These are phyloP conservation scores for Moesziomyces sp. DNA, from an alignment of 1,284 basidiomycete species.

Conservation along the genomic window DNA sequence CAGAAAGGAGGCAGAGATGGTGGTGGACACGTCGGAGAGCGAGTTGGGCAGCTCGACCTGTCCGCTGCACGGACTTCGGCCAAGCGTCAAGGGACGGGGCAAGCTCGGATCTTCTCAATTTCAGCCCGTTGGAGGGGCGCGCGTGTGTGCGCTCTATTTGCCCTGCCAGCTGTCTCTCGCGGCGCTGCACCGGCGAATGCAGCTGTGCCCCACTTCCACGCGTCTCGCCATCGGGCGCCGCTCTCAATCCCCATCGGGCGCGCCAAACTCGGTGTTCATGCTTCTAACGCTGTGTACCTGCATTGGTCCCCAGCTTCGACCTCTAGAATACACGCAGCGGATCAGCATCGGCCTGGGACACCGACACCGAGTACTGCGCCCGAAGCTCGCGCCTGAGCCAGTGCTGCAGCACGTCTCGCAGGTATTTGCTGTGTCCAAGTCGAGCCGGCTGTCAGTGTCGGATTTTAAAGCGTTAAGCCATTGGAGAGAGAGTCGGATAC, in stretches of 20 bases:
- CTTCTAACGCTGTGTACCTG: too few relatives aligned
- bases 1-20: background rate
- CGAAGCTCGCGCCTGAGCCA: slow-evolving; percentile 32
- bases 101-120: background rate
- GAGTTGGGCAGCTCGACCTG: too few relatives aligned
- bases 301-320: background rate
- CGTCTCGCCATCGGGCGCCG: slow-evolving; percentile 11
- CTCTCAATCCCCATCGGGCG: background rate
- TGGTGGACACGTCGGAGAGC: background rate
- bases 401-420: slow-evolving; percentile 47
- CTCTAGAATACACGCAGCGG: slow-evolving; percentile 43
- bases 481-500: background rate
- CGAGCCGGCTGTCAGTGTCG: background rate
- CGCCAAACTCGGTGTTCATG: too few relatives aligned
- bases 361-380: slow-evolving; percentile 16
- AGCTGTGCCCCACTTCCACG: slow-evolving; percentile 21
- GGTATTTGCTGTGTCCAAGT: slow-evolving; percentile 38
- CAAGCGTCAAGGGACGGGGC: background rate
- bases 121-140: background rate
- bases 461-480: background rate
- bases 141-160: background rate
- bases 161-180: background rate
- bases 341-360: slow-evolving; percentile 39
- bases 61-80: background rate
- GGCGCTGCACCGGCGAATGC: background rate